Conservation (phyloP, 352 stramenopile species). For the Phytophthora nicotianae region DNA sequence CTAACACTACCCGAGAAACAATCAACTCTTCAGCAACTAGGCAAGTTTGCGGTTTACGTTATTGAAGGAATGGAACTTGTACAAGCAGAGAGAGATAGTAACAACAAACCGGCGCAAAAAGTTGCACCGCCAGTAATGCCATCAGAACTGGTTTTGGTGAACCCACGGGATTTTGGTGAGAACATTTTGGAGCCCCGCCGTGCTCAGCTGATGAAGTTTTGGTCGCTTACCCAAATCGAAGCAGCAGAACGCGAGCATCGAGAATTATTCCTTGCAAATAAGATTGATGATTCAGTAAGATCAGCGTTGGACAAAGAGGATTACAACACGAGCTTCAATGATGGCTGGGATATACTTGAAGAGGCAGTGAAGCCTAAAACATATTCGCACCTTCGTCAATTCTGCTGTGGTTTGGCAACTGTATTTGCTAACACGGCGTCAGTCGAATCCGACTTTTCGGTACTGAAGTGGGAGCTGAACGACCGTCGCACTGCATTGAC, state of each 20-base stretch:
- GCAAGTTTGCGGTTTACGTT: too few relatives aligned
- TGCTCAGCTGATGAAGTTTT: slow-evolving; percentile 1
- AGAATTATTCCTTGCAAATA: slow-evolving; percentile 3
- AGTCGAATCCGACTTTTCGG: too few relatives aligned
- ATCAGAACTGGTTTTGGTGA: neutral
- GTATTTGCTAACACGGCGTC: too few relatives aligned
- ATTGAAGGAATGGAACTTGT: neutral
- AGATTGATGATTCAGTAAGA: neutral
- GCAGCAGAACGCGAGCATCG: slow-evolving; percentile 2
- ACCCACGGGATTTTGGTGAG: neutral
- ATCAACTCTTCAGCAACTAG: too few relatives aligned
- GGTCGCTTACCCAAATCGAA: neutral
- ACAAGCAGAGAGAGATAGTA: slow-evolving; percentile 6
- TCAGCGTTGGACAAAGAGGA: neutral
- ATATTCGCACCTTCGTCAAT: slow-evolving; percentile 3
- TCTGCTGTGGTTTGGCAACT: too few relatives aligned
- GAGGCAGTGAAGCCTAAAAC: neutral
- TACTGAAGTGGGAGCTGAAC: slow-evolving; percentile 1
- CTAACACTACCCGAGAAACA: too few relatives aligned
- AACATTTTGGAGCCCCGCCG: neutral
- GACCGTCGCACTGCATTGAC: slow-evolving; percentile 9
- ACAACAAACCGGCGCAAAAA: neutral
- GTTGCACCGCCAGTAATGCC: slow-evolving; percentile 3
- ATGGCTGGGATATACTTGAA: neutral
- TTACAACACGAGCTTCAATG: slow-evolving; percentile 14